phyloP scores from a whole-genome alignment of 495 filamentous ascomycete species.

The Penicillium coffeae region DNA sequence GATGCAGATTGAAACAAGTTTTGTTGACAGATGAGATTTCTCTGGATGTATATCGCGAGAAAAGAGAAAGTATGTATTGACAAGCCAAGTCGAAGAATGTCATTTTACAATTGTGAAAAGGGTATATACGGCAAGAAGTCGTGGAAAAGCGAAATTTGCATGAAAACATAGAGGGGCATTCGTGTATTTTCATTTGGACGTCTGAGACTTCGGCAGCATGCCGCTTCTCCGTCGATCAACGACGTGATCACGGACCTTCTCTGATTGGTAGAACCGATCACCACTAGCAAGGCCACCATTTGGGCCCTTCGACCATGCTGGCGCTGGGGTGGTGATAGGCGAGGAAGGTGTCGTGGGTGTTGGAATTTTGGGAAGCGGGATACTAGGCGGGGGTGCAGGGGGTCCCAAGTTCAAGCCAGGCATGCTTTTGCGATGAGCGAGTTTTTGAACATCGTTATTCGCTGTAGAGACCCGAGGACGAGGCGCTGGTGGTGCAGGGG shows the following conservation, averaged over 20 bases:
- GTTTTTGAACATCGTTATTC: conserved; percentile 9
- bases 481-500: conserved; percentile 6
- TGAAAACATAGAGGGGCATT: too few species aligned
- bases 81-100: too few species aligned
- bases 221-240: conserved; percentile 12
- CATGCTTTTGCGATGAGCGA: conserved; percentile 51
- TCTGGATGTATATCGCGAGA: too few species aligned
- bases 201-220: not conserved
- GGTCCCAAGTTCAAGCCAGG: conserved; percentile 55
- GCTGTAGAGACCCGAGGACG: conserved; percentile 8
- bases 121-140: not conserved
- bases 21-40: too few species aligned
- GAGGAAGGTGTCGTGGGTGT: conserved; percentile 12
- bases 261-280: conserved; percentile 21
- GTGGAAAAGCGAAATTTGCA: not conserved
- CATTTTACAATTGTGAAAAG: not conserved
- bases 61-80: too few species aligned
- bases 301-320: not conserved
- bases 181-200: not conserved
- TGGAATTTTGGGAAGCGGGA: conserved; percentile 61
- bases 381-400: conserved; percentile 61
- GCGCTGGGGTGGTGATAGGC: not conserved
- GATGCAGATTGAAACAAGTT: too few species aligned
- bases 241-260: conserved; percentile 13
- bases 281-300: too few species aligned